Evolutionary conservation across 345 rosid genomes (phyloP), one percentile per base, ranked within the genome.

Genomic region (Dimocarpus longan): DNA sequence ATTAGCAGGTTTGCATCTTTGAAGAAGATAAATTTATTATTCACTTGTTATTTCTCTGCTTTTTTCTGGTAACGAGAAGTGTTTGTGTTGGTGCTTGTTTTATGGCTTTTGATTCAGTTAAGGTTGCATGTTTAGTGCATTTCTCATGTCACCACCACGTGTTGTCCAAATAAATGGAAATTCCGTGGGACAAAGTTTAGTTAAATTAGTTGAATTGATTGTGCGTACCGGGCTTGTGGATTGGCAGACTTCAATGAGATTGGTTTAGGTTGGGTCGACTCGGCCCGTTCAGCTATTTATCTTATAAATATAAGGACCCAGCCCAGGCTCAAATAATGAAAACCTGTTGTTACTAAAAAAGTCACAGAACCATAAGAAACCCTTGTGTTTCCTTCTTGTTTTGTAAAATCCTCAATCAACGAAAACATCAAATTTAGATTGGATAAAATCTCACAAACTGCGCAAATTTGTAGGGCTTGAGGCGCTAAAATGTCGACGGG

Each of bases 401-500:
- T 13, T 13, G 5, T 12, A 12, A 50, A 42, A 42, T 42, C 9
- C 9, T 9, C 15, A 50, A 50, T 50, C 16, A 50, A 50, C 19
- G 5, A 12, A 50, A 13, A 50, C 37, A 32, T 32, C 37, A 32
- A 3, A 32, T 32, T 32, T 32, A 32, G 37, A 32, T 32, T 32
- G 37, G 37, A 32, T 32, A 32, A 32, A 32, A 3, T 32, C 37
- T 32, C 56, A 15, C 15, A 13, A 50, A 50, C 5, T 4, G 0
- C 5, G 5, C 13, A 3, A 50, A 50, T 50, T 50, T 50, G 84
- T 81, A 81, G 94, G 90, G 87, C 83, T 87, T 79, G 6, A 39
- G 22, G 73, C 10, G 32, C 66, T 5, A 62, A 42, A 63, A 93
- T 93, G 98, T 88, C 97, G 75, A 79, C 87, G 74, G 90, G 87